Base-by-base conservation (phyloP, 176 grass and related monocot species). In the Lolium rigidum region DNA sequence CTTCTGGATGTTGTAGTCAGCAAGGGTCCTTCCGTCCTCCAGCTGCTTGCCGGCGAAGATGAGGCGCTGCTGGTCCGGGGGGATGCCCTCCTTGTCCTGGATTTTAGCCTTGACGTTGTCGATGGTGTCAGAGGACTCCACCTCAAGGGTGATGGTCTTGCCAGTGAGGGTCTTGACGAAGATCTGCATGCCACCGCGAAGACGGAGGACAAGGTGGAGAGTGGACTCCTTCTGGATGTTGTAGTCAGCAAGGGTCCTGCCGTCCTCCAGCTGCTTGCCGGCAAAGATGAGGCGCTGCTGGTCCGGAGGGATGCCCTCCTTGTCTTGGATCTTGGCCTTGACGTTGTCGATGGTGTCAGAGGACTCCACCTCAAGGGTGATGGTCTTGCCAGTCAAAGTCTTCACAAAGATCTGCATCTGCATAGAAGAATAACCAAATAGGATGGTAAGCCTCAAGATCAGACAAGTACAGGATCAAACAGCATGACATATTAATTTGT, bases 291-390 rank as follows among this genome's bases (percentile, higher is more conserved):
- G 62, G 0, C 93, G 65, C 74, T 95, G 93, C 91, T 93, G 91
- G 58, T 93, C 91, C 22, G 88, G 93, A 0, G 88, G 93, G 0
- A 95, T 95, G 1, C 92, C 95, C 76, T 97, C 92, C 90, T 97
- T 94, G 28, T 97, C 94, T 64, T 94, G 94, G 62, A 97, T 94
- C 86, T 97, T 94, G 0, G 94, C 90, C 80, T 97, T 97, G 0
- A 97, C 94, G 0, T 91, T 94, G 71, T 94, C 92, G 0, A 92
- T 94, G 0, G 92, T 94, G 87, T 94, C 92, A 0, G 92, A 94
- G 0, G 0, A 2, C 86, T 94, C 92, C 0, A 94, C 92, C 86
- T 94, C 92, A 0, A 91, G 2, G 0, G 92, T 94, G 47, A 94
- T 94, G 1, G 92, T 94, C 89, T 94, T 94, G 54, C 92, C 92